phyloP scores from a whole-genome alignment of 164 flowering plant species.

The Vitis labrusca region DNA sequence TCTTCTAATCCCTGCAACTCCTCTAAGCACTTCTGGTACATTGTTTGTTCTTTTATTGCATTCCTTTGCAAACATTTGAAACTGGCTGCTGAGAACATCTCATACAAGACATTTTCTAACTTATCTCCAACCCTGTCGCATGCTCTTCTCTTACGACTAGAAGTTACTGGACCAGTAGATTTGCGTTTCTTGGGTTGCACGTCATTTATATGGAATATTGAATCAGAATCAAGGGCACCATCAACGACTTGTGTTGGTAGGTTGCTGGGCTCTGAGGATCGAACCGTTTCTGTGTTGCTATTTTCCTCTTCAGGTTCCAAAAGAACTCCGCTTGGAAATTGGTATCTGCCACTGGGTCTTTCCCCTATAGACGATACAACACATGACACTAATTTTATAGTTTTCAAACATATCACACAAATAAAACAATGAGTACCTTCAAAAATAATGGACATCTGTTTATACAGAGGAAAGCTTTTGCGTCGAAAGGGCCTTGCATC shows the following conservation, averaged over 20 bases:
- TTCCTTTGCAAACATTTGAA: constrained; percentile 11
- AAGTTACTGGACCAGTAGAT: constrained; percentile 1
- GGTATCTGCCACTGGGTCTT: constrained; percentile 8
- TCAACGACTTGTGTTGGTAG: constrained; percentile 17
- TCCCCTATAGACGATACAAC: constrained; percentile 9
- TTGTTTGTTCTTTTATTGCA: constrained; percentile 1
- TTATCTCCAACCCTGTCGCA: constrained; percentile 7
- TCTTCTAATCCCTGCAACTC: constrained; percentile 26
- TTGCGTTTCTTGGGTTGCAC: constrained; percentile 13
- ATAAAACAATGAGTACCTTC: constrained; percentile 18
- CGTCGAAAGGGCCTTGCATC: constrained; percentile 25
- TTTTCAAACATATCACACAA: not conserved
- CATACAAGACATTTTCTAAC: constrained; percentile 16
- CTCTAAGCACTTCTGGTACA: constrained; percentile 24
- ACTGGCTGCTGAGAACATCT: constrained; percentile 15
- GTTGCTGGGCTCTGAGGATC: constrained; percentile 19
- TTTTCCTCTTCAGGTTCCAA: constrained; percentile 17
- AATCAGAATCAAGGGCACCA: constrained; percentile 19
- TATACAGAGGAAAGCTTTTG: constrained; percentile 23
- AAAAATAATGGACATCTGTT: constrained; percentile 26
- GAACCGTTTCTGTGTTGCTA: constrained; percentile 20
- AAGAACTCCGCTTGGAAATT: constrained; percentile 10
- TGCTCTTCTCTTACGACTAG: constrained; percentile 15
- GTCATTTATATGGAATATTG: constrained; percentile 10
- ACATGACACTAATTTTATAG: too few relatives aligned